Conservation (phyloP, 225 moss, liverwort and hornwort species). For the Bryoerythrophyllum caledonicum region DNA sequence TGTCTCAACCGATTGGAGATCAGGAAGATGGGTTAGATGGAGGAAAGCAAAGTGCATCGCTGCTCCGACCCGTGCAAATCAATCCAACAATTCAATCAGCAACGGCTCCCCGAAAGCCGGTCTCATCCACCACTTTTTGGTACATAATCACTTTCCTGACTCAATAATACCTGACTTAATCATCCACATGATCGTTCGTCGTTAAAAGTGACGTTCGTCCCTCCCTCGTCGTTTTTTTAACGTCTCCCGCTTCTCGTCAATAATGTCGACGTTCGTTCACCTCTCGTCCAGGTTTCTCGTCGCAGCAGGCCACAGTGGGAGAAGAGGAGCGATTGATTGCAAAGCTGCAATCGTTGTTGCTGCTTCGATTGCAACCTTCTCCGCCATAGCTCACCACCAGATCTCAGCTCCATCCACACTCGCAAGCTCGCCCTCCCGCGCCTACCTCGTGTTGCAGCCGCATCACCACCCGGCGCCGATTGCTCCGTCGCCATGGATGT, state of each 20-base stretch:
- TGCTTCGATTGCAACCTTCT: background rate
- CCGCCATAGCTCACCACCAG: background rate
- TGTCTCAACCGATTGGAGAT: too few species aligned
- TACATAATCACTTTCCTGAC: too few species aligned
- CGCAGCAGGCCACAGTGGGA: background rate
- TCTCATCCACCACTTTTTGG: too few species aligned
- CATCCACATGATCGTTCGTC: constrained; percentile 1
- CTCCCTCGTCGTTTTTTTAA: too few species aligned
- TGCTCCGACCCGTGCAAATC: too few species aligned
- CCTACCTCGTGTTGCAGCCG: background rate
- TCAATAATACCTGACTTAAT: too few species aligned
- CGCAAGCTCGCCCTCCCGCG: background rate
- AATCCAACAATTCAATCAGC: too few species aligned
- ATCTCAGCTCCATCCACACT: constrained; percentile 4
- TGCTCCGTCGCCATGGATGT: constrained; percentile 32
- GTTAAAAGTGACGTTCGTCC: too few species aligned
- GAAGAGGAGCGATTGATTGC: constrained; percentile 20
- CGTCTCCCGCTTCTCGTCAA: background rate
- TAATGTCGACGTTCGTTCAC: background rate
- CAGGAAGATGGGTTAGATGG: too few species aligned
- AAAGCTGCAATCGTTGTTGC: background rate
- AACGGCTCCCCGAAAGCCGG: too few species aligned
- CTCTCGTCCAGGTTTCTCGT: constrained; percentile 9
- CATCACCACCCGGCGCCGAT: background rate
- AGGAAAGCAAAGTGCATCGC: too few species aligned